Evolutionary conservation across 768 basidiomycete species (phyloP).

Genomic region (Flagelloscypha sp.): DNA sequence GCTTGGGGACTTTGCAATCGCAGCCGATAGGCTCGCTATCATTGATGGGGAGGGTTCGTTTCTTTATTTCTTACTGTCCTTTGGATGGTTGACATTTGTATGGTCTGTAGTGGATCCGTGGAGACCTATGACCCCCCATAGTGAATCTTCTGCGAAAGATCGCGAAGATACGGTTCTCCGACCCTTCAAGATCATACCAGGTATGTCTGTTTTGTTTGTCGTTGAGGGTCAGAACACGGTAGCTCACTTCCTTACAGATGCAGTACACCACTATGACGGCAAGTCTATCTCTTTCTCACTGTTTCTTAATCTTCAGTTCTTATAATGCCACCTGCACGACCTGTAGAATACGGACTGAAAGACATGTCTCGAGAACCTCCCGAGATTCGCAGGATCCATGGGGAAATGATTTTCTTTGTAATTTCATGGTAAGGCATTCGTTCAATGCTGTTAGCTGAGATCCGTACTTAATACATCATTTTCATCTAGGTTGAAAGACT

Average conservation of each 20-base stretch:
- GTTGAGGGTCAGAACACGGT: no score
- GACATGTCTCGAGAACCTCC: conserved; percentile 58
- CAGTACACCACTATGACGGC: conserved; percentile 68
- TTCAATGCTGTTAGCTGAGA: no score
- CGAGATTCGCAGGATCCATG: conserved; percentile 74
- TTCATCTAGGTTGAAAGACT: no score
- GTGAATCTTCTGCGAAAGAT: conserved; percentile 53
- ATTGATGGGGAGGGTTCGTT: conserved; percentile 74
- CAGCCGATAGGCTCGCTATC: conserved; percentile 74
- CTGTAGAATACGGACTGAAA: conserved; percentile 69
- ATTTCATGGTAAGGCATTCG: conserved; percentile 70
- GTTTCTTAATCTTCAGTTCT: no score
- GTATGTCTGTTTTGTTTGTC: conserved; percentile 32
- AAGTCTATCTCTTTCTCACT: no score
- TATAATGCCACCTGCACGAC: conserved; percentile 51
- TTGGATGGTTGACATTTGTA: background rate
- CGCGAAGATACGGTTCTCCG: conserved; percentile 62
- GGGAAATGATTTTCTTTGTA: conserved; percentile 75
- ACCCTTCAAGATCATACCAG: conserved; percentile 83
- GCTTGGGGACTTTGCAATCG: conserved; percentile 79
- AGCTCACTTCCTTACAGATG: conserved; percentile 33
- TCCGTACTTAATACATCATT: no score
- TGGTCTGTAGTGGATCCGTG: conserved; percentile 69
- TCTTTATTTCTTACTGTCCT: background rate
- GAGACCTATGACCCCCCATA: conserved; percentile 81